phyloP scores from a whole-genome alignment of 495 filamentous ascomycete species.

The Hypoxylon fragiforme region DNA sequence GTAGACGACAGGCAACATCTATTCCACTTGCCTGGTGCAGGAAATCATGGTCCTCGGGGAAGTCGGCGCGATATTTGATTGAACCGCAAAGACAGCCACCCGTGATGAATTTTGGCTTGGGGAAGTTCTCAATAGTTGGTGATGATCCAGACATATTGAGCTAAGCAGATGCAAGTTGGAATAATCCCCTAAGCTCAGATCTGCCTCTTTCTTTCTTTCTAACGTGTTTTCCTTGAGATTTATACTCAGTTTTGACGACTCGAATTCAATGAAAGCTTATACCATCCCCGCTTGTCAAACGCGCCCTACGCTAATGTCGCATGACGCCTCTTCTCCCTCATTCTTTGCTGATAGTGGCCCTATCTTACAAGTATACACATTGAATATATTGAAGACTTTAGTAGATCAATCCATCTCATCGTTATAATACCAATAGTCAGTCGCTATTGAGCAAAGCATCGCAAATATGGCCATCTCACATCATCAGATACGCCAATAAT shows the following conservation, averaged over 20 bases:
- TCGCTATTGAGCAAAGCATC: too few species aligned
- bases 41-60: slow-evolving; percentile 44
- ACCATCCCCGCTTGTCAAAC: slow-evolving; percentile 33
- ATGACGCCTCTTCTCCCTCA: too few species aligned
- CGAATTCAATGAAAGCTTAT: background rate
- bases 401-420: too few species aligned
- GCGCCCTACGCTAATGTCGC: slow-evolving; percentile 9
- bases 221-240: background rate
- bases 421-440: too few species aligned
- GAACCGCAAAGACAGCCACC: slow-evolving; percentile 48
- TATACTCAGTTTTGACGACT: background rate
- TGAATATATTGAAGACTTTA: too few species aligned
- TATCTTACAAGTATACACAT: too few species aligned
- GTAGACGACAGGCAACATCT: too few species aligned
- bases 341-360: too few species aligned
- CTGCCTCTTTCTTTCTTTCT: background rate
- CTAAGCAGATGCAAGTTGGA: background rate
- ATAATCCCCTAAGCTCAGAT: too few species aligned
- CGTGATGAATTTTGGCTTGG: slow-evolving; percentile 41
- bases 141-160: slow-evolving; percentile 19
- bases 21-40: slow-evolving; percentile 26
- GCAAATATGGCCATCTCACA: too few species aligned
- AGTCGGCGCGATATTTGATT: slow-evolving; percentile 41
- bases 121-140: slow-evolving; percentile 19
- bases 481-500: too few species aligned